phyloP scores from a whole-genome alignment of 1,139 yeast genomes.

The Sugiyamaella grinbergsii region DNA sequence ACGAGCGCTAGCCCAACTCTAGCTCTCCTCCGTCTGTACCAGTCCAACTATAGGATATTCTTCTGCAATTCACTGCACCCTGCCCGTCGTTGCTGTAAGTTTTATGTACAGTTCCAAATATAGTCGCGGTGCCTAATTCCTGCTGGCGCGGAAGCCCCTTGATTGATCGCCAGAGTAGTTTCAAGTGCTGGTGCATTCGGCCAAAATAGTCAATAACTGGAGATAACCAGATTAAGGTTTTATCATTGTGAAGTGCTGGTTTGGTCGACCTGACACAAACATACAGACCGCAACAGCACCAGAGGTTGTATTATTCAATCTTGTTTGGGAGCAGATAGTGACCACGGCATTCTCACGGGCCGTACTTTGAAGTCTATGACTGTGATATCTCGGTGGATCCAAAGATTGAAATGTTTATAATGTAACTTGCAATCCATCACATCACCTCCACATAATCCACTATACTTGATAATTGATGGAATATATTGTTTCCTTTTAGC shows the following conservation, averaged over 20 bases:
- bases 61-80: conserved; percentile 1
- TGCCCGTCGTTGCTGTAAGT: not conserved
- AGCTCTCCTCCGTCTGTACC: not conserved
- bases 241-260: not conserved
- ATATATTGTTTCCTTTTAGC: too few species aligned
- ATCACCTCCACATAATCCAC: too few species aligned
- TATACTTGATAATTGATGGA: too few species aligned
- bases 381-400: not conserved
- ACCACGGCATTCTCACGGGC: too few species aligned
- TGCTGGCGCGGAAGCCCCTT: too few species aligned
- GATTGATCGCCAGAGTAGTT: conserved; percentile 4
- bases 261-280: conserved; percentile 10
- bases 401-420: too few species aligned
- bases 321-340: conserved; percentile 4
- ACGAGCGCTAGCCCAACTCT: not conserved
- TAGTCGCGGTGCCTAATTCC: not conserved
- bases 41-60: not conserved
- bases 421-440: not conserved
- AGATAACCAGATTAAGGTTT: not conserved
- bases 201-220: conserved; percentile 10
- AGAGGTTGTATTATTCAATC: conserved; percentile 11
- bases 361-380: too few species aligned
- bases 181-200: not conserved
- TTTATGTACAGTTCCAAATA: not conserved
- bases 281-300: not conserved